Evolutionary conservation across 352 stramenopile species (phyloP), one percentile per base, ranked within the genome.

Genomic region (Globisporangium mamillatum): DNA sequence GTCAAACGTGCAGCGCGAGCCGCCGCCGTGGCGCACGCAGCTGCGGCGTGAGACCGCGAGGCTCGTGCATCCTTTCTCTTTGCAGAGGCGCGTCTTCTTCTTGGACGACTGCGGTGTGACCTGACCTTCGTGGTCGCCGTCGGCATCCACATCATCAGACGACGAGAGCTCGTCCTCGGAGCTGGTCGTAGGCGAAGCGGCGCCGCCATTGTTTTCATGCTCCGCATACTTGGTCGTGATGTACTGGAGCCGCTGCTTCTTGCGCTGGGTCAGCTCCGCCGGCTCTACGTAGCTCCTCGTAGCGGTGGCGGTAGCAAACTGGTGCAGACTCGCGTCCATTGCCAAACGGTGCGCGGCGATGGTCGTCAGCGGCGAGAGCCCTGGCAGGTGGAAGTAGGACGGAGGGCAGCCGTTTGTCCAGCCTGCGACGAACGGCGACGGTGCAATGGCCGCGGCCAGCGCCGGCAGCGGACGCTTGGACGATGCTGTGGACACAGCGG

Each of bases 1-100:
- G 5, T 65, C 62, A 10, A 75, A 70, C 24, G 74, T 70, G 58
- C 75, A 82, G n/a, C 75, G 75, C 25, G 75, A 79, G 48, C 75
- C 75, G 27, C 75, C 74, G 24, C 75, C 75, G 46, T 82, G 75
- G 46, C 75, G 75, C 14, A 82, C 75, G 46, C 75, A 82, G 56
- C 75, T 73, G 18, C 71, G 57, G 10, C 75, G 73, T 25, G 75
- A 82, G 10, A 82, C 75, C 8, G 75, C 75, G 34, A 81, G 69
- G 29, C 75, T 81, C 46, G 66, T 69, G 66, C 75, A 81, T 14
- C 64, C 72, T 3, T 64, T 53, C 46, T 79, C 75, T 46, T 81
- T 81, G 60, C 75, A 81, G 16, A 79, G 34, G 1, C 70, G 67
- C 6, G 75, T 79, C 65, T 81, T 81, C 70, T 81, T 81, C 67